Base-by-base conservation (phyloP, 2,329 filamentous ascomycete species). In the Ascochyta rabiei region DNA sequence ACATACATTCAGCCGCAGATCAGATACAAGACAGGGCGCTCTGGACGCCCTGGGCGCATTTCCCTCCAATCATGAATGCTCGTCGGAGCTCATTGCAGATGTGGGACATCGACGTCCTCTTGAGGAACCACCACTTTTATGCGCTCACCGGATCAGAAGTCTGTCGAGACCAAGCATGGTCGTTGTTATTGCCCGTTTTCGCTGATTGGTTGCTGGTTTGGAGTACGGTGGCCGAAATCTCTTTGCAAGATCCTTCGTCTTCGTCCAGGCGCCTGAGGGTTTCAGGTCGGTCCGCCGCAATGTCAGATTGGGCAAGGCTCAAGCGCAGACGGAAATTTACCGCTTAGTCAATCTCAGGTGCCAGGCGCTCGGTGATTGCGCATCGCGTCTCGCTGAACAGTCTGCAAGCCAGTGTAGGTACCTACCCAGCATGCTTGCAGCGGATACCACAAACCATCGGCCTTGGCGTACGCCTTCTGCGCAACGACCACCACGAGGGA, bases 291-390 rank as follows among this genome's bases (percentile, higher is more conserved):
- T 70, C 67, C 63, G 57, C 59, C 53, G 59, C 56, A 56, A 57
- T 51, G 19, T 61, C 68, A 34, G 57, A 70, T 65, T 53, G 62
- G 67, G 70, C 61, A 72, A 68, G 61, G 67, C 52, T 57, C 53
- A 59, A 57, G 66, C 61, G 65, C 69, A 48, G 59, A 62, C 64
- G 60, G 52, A 55, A 55, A 55, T 55, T 50, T 50, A 50, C 52
- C 33, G 46, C 37, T 50, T 50, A 50, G 52, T 55, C 37, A 47
- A 47, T 50, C 24, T 46, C 18, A 34, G 37, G 68, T 64, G 67
- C 72, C 71, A 72, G 72, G 67, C 63, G 64, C 66, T 70, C 71
- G 72, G 72, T 69, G 68, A 74, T 74, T 74, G 71, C 70, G 70
- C 70, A 75, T 74, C 67, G 68, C 67, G 60, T 62, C 41, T 59